Base-by-base conservation (phyloP, 2,329 filamentous ascomycete species). In the Fusarium torreyae region DNA sequence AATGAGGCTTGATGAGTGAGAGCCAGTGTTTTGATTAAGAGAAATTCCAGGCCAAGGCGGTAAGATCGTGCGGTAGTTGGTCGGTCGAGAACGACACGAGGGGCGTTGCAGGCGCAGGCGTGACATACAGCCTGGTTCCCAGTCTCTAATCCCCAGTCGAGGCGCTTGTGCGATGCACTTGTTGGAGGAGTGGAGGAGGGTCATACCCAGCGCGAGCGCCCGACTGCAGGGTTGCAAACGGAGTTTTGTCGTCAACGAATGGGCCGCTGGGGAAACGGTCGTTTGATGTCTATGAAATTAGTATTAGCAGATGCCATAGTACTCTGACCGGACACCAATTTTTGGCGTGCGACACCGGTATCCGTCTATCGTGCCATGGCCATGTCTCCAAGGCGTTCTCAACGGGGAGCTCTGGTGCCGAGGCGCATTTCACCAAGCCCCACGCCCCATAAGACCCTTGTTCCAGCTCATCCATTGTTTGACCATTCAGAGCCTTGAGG, bases 401-500 rank as follows among this genome's bases (percentile, higher is more conserved):
- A 53, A 74, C 57, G 67, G 70, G 43, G 59, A 58, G 67, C 70
- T 61, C 56, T 68, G 50, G 63, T 62, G 58, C 68, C 70, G 69
- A 73, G 72, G 72, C 72, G 69, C 72, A 74, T 60, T 73, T 69
- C 43, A 61, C 65, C 62, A 54, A 71, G 72, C 70, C 72, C 72
- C 72, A 71, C 66, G 61, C 46, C 51, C 57, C 48, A 58, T 48
- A 43, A 43, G 57, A 70, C 61, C 71, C 68, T 69, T 58, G 63
- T 63, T 66, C 60, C 70, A 70, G 72, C 68, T 63, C 68, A 53
- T 58, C 61, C 43, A 50, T 52, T 40, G 50, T 51, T 67, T 61
- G 57, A 44, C 69, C 71, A 73, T 58, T 72, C 58, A 72, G 55
- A 57, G 49, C 38, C 63, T 56, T 42, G 42, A 17, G 31, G 45